Base-by-base conservation (phyloP, 192 early-diverging fungal species). In the Chytriomyces sp. region DNA sequence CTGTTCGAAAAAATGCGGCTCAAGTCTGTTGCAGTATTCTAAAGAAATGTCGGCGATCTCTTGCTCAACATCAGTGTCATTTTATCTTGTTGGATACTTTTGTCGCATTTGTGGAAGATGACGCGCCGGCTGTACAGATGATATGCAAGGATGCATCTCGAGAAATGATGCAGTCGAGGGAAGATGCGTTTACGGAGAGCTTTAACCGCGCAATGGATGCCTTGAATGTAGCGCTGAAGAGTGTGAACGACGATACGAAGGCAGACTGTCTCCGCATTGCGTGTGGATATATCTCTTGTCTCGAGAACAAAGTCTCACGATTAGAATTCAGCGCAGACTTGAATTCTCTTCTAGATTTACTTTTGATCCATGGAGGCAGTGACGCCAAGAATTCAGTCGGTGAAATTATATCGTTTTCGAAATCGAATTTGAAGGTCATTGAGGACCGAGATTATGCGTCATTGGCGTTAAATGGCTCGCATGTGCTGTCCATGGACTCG, bases 351-450 rank as follows among this genome's bases (percentile, higher is more conserved):
- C 5, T 9, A 50, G 57, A 53, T 44, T 11, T 47, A n/a, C 45
- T 75, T 46, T 7, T 44, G 8, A 45, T 35, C 13, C 60, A 43
- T 50, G 46, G 49, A 20, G 62, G 49, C 0, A 9, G 50, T 44
- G 63, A 60, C 6, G 7, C 48, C 8, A 63, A 16, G 20, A 63
- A 47, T 20, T 35, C 28, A 35, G 28, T 0, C 1, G 62, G 50
- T 35, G 61, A 7, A 13, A 57, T 57, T 57, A 2, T 57, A 20
- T 18, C 20, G 20, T 75, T 75, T 65, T 28, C 26, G 47, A 64
- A 75, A 23, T 75, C 73, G 18, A 75, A 75, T 35, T 26, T 75
- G 16, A 65, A 64, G 61, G 7, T 75, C 10, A 64, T 75, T 49
- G 62, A 75, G 61, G 73, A 75, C 26, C 61, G 73, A 35, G 45